phyloP scores from a whole-genome alignment of 345 rosid species.

The Eucalyptus curtisii region DNA sequence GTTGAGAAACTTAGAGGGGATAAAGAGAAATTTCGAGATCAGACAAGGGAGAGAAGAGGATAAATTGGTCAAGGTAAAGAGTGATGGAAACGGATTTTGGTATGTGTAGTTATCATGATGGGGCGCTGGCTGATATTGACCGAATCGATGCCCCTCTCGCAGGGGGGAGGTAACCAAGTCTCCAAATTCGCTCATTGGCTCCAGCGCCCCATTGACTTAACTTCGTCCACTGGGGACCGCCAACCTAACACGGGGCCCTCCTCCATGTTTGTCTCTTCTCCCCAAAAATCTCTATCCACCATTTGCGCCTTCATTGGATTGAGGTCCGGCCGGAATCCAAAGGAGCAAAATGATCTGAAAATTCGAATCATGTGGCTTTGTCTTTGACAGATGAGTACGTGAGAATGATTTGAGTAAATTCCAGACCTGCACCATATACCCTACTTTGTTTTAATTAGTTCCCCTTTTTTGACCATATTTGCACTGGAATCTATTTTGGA shows the following conservation, averaged over 20 bases:
- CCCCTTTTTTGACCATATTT: accelerated
- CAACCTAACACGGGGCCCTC: background rate
- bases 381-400: background rate
- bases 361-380: background rate
- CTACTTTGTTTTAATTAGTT: accelerated
- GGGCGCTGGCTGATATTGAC: background rate
- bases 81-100: background rate
- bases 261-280: background rate
- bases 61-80: background rate
- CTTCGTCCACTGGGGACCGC: background rate
- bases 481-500: too few species aligned
- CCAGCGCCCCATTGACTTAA: background rate
- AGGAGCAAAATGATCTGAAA: background rate
- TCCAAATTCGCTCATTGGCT: background rate
- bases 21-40: background rate
- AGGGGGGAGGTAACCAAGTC: background rate
- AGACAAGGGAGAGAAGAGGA: background rate
- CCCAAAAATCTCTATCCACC: background rate
- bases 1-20: background rate
- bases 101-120: background rate
- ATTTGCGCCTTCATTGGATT: background rate
- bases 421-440: background rate
- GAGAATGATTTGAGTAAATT: background rate
- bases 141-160: background rate
- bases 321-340: background rate